These are phyloP conservation scores for Litsea cubeba DNA, from an alignment of 164 flowering plant genomes.

Conservation along the genomic window DNA sequence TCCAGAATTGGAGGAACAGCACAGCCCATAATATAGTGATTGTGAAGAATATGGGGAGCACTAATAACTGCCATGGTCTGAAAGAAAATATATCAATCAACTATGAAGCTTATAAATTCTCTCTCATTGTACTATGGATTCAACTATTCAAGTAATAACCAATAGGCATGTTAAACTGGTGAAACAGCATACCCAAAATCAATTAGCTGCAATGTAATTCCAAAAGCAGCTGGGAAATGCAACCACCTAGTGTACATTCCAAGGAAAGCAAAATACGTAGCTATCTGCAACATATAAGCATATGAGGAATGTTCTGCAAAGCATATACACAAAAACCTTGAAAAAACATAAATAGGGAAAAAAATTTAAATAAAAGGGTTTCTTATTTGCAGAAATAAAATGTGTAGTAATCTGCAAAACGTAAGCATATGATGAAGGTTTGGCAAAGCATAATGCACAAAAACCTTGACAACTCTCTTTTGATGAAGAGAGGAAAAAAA, in stretches of 20 bases:
- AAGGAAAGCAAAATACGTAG: conserved; percentile 82
- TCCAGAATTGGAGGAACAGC: conserved; percentile 91
- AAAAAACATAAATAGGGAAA: too few species aligned
- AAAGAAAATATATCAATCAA: conserved; percentile 12
- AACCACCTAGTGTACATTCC: conserved; percentile 94
- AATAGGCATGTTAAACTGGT: not conserved
- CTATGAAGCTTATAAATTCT: not conserved
- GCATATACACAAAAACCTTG: not conserved
- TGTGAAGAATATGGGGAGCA: conserved; percentile 73
- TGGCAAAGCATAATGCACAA: not conserved
- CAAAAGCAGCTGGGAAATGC: conserved; percentile 80
- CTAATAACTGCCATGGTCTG: conserved; percentile 66
- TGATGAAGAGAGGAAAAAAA: not conserved
- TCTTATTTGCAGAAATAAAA: conserved; percentile 46
- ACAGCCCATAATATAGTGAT: conserved; percentile 74
- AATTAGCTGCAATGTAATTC: conserved; percentile 52
- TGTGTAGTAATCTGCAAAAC: conserved; percentile 65
- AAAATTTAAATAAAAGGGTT: too few species aligned
- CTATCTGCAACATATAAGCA: conserved; percentile 46
- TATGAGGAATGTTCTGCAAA: not conserved
- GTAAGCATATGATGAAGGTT: not conserved
- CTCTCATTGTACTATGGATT: not conserved
- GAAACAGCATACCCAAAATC: conserved; percentile 63
- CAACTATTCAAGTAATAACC: not conserved
- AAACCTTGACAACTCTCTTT: not conserved